A percentile compares a stretch with the other conserved stretches of the same genome.
Evolutionary conservation across 2,329 filamentous ascomycete genomes (phyloP).

Genomic region (Passalora sequoiae): DNA sequence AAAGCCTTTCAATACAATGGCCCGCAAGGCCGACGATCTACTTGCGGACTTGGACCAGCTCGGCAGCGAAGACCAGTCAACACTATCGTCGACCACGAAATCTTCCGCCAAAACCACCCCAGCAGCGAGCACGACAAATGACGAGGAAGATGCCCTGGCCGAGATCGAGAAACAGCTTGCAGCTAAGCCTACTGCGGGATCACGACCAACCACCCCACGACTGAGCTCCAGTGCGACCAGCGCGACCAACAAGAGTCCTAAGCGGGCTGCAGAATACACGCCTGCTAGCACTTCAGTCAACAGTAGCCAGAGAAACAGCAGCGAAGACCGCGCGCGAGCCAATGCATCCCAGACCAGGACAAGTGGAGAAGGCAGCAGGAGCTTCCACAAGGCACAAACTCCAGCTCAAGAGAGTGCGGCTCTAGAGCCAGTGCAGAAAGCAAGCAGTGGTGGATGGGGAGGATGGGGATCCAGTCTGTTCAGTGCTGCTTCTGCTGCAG

Average conservation of each 20-base stretch:
- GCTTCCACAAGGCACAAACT: constrained; percentile 67
- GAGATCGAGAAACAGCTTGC: constrained; percentile 78
- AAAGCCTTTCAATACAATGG: constrained; percentile 38
- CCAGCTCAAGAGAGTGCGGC: constrained; percentile 52
- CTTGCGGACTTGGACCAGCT: constrained; percentile 26
- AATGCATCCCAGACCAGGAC: constrained; percentile 50
- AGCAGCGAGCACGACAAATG: constrained; percentile 6
- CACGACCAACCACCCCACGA: constrained; percentile 78
- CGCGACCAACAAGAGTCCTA: constrained; percentile 33
- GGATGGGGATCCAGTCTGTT: constrained; percentile 87
- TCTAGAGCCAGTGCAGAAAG: constrained; percentile 44
- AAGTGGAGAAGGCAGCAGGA: constrained; percentile 70
- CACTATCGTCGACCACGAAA: constrained; percentile 39
- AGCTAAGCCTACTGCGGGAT: constrained; percentile 60
- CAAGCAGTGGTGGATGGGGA: constrained; percentile 48
- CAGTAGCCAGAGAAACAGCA: constrained; percentile 50
- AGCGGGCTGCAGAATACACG: constrained; percentile 42
- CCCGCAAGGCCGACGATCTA: constrained; percentile 34
- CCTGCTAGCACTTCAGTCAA: constrained; percentile 43
- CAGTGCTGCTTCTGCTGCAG: constrained; percentile 73
- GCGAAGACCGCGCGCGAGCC: constrained; percentile 55
- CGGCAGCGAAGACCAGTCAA: constrained; percentile 20
- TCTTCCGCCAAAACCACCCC: constrained; percentile 38
- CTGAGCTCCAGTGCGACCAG: constrained; percentile 45
- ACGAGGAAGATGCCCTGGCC: constrained; percentile 68